Conservation (phyloP, 306 rosid species). For the Malus fusca region DNA sequence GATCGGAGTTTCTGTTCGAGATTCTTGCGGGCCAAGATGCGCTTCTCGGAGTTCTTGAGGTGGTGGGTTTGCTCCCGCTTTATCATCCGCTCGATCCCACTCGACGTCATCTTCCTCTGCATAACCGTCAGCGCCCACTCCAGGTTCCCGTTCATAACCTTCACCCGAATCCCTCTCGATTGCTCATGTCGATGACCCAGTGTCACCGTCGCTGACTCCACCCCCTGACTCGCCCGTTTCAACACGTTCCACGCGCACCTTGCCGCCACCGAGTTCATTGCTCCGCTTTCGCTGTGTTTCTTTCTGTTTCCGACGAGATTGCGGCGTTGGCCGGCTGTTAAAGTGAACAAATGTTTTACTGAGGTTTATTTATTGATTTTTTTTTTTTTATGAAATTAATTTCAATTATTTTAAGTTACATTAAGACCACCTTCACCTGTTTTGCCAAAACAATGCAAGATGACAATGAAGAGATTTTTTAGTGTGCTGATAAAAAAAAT, state of each 20-base stretch:
- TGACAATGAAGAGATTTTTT: too few species aligned
- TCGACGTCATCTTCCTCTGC: constrained; percentile 76
- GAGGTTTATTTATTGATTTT: too few species aligned
- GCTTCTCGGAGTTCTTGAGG: constrained; percentile 88
- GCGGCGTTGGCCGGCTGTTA: neutral
- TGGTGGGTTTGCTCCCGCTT: constrained; percentile 57
- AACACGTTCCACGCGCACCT: constrained; percentile 33
- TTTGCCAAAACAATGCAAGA: too few species aligned
- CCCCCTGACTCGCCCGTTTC: constrained; percentile 19
- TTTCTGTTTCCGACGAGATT: neutral
- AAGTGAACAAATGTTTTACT: neutral
- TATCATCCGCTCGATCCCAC: constrained; percentile 86
- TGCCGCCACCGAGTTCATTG: constrained; percentile 56
- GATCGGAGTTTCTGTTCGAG: constrained; percentile 56
- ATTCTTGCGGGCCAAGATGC: constrained; percentile 58
- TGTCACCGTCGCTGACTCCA: constrained; percentile 19
- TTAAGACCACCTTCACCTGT: too few species aligned
- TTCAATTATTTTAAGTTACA: too few species aligned
- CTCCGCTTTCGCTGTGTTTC: neutral
- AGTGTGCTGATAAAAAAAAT: too few species aligned
- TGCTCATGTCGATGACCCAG: constrained; percentile 33
- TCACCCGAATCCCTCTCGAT: constrained; percentile 69
- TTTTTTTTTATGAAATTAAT: too few species aligned
- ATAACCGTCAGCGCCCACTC: constrained; percentile 48
- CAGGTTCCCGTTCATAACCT: constrained; percentile 56